These are phyloP conservation scores for Vanilla planifolia DNA, from an alignment of 106 monocot genomes.

Conservation along the genomic window DNA sequence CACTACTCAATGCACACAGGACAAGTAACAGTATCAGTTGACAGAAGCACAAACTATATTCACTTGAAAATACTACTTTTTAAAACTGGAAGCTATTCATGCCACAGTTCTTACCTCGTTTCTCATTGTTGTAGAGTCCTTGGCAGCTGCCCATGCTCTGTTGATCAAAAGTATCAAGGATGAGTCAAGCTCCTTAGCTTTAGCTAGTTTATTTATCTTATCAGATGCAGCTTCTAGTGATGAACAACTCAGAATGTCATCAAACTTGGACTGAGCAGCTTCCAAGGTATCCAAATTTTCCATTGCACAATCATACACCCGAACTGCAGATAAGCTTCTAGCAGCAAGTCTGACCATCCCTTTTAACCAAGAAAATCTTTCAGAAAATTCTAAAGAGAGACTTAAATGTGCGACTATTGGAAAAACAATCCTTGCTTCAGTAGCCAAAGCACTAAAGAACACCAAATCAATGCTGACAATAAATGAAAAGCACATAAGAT, in stretches of 20 bases:
- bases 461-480: too few relatives aligned
- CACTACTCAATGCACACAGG: too few relatives aligned
- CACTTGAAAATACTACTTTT: too few relatives aligned
- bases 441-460: too few relatives aligned
- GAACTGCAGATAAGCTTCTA: slow-evolving; percentile 81
- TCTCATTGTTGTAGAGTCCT: slow-evolving; percentile 73
- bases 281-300: slow-evolving; percentile 58
- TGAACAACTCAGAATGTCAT: slow-evolving; percentile 77
- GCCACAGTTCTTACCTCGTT: slow-evolving; percentile 45
- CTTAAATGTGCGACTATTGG: background rate
- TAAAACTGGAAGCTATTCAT: background rate
- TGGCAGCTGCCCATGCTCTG: slow-evolving; percentile 73
- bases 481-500: too few relatives aligned
- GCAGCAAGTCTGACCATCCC: slow-evolving; percentile 78
- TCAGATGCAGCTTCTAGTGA: slow-evolving; percentile 73
- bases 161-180: slow-evolving; percentile 85
- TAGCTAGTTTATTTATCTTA: slow-evolving; percentile 75
- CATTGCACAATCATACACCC: slow-evolving; percentile 71
- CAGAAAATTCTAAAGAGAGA: background rate
- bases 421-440: too few relatives aligned
- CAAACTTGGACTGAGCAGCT: slow-evolving; percentile 70
- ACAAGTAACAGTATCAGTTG: too few relatives aligned
- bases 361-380: slow-evolving; percentile 20
- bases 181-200: slow-evolving; percentile 91
- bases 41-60: too few relatives aligned